Evolutionary conservation across 345 rosid species (phyloP).

Genomic region (Erysimum cheiranthoides): DNA sequence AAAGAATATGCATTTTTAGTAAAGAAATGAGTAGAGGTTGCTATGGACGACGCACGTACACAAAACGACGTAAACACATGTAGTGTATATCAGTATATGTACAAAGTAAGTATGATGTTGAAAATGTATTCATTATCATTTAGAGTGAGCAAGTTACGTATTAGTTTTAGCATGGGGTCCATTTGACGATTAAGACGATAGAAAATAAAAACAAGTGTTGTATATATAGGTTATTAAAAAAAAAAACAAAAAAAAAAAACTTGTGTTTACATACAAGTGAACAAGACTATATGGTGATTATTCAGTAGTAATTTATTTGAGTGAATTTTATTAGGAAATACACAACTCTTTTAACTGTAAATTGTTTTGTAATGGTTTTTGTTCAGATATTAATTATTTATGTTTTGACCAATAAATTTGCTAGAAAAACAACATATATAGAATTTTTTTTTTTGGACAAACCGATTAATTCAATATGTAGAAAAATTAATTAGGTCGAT

Average conservation of each 20-base stretch:
- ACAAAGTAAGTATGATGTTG: slow-evolving; percentile 22
- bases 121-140: slow-evolving; percentile 3
- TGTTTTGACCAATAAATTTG: background rate
- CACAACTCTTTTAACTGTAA: background rate
- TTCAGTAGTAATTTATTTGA: background rate
- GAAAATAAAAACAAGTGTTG: background rate
- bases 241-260: background rate
- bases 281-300: background rate
- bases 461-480: no score
- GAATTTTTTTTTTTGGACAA: no score
- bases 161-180: slow-evolving; percentile 20
- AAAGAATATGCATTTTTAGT: background rate
- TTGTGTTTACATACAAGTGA: background rate
- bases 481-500: background rate
- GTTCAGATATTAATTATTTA: no score
- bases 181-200: slow-evolving; percentile 14
- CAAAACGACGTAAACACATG: slow-evolving; percentile 38
- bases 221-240: background rate
- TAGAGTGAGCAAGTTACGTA: slow-evolving; percentile 34
- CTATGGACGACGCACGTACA: slow-evolving; percentile 26
- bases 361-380: background rate
- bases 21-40: slow-evolving; percentile 24
- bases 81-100: slow-evolving; percentile 13
- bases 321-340: background rate
- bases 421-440: background rate